Conservation (phyloP, 2,329 filamentous ascomycete species). For the Podosphaera leucotricha region DNA sequence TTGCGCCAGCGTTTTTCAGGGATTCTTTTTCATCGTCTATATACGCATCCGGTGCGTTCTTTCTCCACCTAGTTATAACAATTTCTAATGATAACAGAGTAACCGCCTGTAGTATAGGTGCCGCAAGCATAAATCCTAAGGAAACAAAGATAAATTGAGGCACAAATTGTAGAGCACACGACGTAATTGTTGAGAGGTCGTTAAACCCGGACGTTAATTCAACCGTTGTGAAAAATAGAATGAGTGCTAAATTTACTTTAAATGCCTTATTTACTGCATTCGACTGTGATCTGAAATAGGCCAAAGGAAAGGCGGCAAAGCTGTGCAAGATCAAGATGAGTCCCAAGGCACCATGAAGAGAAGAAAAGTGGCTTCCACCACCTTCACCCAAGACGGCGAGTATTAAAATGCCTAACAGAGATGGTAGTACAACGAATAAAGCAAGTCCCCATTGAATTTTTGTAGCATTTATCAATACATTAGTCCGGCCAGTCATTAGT, state of each 20-base stretch:
- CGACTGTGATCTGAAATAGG: neutral
- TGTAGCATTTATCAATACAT: neutral
- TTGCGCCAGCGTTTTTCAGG: neutral
- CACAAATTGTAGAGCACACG: conserved; percentile 1
- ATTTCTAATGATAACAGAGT: neutral
- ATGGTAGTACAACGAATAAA: conserved; percentile 1
- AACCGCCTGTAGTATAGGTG: neutral
- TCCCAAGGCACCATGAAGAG: conserved; percentile 3
- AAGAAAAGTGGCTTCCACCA: conserved; percentile 1
- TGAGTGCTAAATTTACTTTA: neutral
- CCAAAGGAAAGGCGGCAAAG: neutral
- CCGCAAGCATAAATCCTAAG: conserved; percentile 1
- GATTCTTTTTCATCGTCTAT: neutral
- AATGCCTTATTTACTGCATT: neutral
- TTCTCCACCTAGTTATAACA: conserved; percentile 1
- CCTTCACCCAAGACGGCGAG: conserved; percentile 3
- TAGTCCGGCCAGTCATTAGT: conserved; percentile 1
- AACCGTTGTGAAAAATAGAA: neutral
- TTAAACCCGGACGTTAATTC: conserved; percentile 1
- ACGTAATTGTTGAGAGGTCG: conserved; percentile 1
- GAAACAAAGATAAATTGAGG: conserved; percentile 1
- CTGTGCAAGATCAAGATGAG: conserved; percentile 1
- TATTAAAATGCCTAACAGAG: neutral
- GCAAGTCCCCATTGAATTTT: conserved; percentile 2
- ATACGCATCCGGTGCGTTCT: neutral